phyloP scores from a whole-genome alignment of 2,329 filamentous ascomycete genomes.

The Cordyceps cicadae region DNA sequence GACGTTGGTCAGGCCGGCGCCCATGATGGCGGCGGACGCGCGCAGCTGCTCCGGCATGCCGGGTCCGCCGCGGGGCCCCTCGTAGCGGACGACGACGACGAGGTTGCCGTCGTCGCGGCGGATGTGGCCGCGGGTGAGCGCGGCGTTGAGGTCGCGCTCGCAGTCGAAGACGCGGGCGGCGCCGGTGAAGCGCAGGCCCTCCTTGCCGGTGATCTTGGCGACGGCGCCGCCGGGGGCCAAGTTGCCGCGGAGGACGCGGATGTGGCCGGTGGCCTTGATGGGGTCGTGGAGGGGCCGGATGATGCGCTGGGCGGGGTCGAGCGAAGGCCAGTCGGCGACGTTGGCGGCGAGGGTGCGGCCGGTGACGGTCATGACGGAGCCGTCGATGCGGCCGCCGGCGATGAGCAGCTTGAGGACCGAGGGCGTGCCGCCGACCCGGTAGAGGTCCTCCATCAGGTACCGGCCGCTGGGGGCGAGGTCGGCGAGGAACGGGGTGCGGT shows the following conservation, averaged over 20 bases:
- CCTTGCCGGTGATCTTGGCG: slow-evolving; percentile 89
- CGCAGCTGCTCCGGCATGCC: slow-evolving; percentile 95
- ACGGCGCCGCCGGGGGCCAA: slow-evolving; percentile 76
- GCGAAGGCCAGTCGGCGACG: slow-evolving; percentile 64
- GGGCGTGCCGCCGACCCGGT: slow-evolving; percentile 76
- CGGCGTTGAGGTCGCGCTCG: slow-evolving; percentile 68
- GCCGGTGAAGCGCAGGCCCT: slow-evolving; percentile 68
- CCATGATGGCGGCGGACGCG: slow-evolving; percentile 85
- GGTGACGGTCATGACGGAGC: slow-evolving; percentile 71
- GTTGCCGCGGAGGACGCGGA: slow-evolving; percentile 75
- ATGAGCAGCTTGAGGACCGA: slow-evolving; percentile 80
- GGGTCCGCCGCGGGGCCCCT: slow-evolving; percentile 86
- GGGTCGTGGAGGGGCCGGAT: slow-evolving; percentile 60
- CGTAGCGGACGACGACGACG: slow-evolving; percentile 85
- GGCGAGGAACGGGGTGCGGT: slow-evolving; percentile 79
- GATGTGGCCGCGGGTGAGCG: slow-evolving; percentile 61
- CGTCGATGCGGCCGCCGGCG: slow-evolving; percentile 66
- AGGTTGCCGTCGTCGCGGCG: slow-evolving; percentile 57
- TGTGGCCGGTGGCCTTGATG: slow-evolving; percentile 72
- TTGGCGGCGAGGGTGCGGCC: slow-evolving; percentile 79
- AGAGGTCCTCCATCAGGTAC: slow-evolving; percentile 83
- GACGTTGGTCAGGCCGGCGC: slow-evolving; percentile 77
- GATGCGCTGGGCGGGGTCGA: slow-evolving; percentile 72
- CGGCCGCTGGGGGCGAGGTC: slow-evolving; percentile 77
- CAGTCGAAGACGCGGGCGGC: slow-evolving; percentile 78